Conservation (phyloP, 768 basidiomycete genomes). For the Calocybe indica region DNA sequence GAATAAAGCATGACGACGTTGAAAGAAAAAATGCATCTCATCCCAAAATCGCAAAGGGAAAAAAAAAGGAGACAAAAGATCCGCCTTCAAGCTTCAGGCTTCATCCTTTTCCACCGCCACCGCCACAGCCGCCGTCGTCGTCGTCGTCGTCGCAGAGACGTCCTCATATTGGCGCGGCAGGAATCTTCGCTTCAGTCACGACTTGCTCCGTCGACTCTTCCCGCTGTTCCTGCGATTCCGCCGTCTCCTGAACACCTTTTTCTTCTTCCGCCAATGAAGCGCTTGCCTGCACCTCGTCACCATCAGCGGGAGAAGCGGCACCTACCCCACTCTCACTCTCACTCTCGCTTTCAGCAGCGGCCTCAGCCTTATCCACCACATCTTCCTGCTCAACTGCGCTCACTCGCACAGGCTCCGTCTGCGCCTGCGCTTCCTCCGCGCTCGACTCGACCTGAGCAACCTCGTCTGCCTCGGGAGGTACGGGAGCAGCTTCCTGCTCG, state of each 20-base stretch:
- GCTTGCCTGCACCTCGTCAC: neutral
- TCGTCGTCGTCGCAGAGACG: no score
- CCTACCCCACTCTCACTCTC: neutral
- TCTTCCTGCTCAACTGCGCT: neutral
- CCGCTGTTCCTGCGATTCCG: constrained; percentile 2
- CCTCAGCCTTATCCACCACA: neutral
- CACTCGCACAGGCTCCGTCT: neutral
- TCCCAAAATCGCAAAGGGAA: no score
- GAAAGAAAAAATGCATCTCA: no score
- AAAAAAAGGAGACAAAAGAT: no score
- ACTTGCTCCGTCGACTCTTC: constrained; percentile 3
- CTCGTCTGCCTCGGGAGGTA: neutral
- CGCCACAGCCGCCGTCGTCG: no score
- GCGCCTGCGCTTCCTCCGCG: neutral
- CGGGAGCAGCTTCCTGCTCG: neutral
- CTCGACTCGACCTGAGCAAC: neutral
- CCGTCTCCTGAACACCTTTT: neutral
- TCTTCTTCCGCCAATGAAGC: neutral
- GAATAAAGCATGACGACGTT: no score
- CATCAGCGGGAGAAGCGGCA: neutral
- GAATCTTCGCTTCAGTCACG: neutral
- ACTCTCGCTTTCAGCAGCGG: neutral
- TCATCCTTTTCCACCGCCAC: no score
- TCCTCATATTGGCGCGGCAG: no score
- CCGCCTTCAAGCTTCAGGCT: no score